These are phyloP conservation scores for Solanum chmielewskii DNA, from an alignment of 257 asterid genomes.

Conservation along the genomic window DNA sequence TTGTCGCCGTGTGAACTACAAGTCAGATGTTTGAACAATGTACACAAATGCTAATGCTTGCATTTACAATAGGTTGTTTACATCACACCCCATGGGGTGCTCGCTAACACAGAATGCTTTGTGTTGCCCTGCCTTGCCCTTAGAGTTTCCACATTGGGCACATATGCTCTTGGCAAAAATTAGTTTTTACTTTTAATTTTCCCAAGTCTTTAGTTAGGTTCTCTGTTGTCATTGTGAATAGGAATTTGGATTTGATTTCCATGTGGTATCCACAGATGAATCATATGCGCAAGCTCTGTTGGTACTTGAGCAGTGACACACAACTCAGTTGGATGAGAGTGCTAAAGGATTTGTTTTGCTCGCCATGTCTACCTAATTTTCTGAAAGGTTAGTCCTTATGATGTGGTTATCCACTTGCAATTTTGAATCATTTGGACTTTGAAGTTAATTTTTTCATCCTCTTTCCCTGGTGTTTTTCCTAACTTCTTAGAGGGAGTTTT, in stretches of 20 bases:
- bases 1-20: too few relatives aligned
- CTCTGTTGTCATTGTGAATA: background rate
- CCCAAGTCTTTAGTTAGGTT: too few relatives aligned
- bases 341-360: constrained; percentile 70
- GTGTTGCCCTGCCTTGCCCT: too few relatives aligned
- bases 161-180: background rate
- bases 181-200: too few relatives aligned
- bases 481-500: constrained; percentile 38
- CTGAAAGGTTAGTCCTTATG: constrained; percentile 37
- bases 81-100: too few relatives aligned
- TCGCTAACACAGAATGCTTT: too few relatives aligned
- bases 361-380: constrained; percentile 64
- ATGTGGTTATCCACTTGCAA: background rate
- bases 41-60: too few relatives aligned
- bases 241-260: background rate
- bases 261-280: constrained; percentile 32
- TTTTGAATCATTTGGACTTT: background rate
- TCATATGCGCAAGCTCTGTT: constrained; percentile 53
- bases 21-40: too few relatives aligned
- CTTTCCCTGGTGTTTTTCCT: background rate
- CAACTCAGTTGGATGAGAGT: constrained; percentile 54
- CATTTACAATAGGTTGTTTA: too few relatives aligned
- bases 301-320: constrained; percentile 83
- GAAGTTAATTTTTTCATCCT: background rate
- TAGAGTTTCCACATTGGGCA: background rate